Evolutionary conservation across 2,329 filamentous ascomycete species (phyloP), one percentile per base, ranked within the genome.

Genomic region (Leptographium wingfieldii): DNA sequence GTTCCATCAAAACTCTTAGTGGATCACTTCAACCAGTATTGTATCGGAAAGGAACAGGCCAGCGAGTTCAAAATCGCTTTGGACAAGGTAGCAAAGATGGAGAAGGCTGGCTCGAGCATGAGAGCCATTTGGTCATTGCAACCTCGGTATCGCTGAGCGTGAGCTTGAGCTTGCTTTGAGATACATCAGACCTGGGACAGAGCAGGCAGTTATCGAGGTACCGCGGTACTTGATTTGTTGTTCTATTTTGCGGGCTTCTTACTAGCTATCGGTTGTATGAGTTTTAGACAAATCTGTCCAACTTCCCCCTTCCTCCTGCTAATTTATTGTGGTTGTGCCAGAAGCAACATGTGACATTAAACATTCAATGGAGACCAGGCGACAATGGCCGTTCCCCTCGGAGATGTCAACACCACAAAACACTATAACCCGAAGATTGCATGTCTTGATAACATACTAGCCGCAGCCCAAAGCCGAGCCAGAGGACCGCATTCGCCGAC

Each of bases 1-100:
- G 89, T 88, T 6, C 85, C 89, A 5, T 92, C 88, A 51, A 90
- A 95, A 74, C 86, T 90, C 77, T 73, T 96, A 53, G 87, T 96
- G 29, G 88, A 95, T 67, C 90, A 96, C 68, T 97, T 96, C 72
- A 90, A 92, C 71, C 82, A 83, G 16, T 88, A 85, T 67, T 95
- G 90, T 69, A 81, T 80, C 27, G 88, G 83, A 52, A 73, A 79
- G 31, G 80, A 83, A 63, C 81, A 88, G 62, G 86, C 85, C 57
- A 81, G 83, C 22, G 87, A 91, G 70, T 97, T 97, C 70, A 92
- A 91, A 73, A 79, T 82, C 66, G 90, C 90, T 66, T 74, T 97
- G 59, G 85, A 88, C 66, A 78, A 78, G 63, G 87, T 96, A 67
- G 92, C 92, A 0, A 81, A 76, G 59, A 72, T 95, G 69, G 82